Evolutionary conservation across 2,329 filamentous ascomycete species (phyloP).

Genomic region (Aspergillus persii): DNA sequence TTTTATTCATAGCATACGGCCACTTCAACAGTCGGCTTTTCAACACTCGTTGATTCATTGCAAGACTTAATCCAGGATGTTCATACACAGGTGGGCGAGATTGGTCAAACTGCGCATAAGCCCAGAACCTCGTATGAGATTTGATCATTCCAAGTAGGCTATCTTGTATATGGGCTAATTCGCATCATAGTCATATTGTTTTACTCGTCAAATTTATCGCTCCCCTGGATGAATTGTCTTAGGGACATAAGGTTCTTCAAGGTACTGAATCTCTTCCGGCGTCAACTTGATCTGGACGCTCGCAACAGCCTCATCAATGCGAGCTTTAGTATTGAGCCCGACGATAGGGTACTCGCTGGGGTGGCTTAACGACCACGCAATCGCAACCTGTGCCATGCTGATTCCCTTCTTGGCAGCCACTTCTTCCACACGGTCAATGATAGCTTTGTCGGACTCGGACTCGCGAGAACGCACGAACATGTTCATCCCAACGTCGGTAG

Average conservation of each 20-base stretch:
- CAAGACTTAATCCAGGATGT: too few relatives aligned
- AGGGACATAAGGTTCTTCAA: neutral
- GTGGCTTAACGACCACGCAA: conserved; percentile 21
- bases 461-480: neutral
- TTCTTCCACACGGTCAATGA: conserved; percentile 16
- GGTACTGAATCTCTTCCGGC: neutral
- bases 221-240: neutral
- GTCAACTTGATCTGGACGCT: neutral
- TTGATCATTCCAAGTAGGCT: too few relatives aligned
- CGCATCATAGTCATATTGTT: too few relatives aligned
- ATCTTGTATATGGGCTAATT: too few relatives aligned
- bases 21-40: too few relatives aligned
- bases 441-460: neutral
- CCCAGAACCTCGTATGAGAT: too few relatives aligned
- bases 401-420: conserved; percentile 15
- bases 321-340: conserved; percentile 22
- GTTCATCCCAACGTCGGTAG: neutral
- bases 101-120: too few relatives aligned
- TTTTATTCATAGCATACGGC: too few relatives aligned
- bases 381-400: conserved; percentile 23
- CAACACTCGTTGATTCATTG: too few relatives aligned
- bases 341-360: conserved; percentile 24
- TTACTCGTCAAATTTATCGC: too few relatives aligned
- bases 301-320: conserved; percentile 13
- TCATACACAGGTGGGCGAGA: too few relatives aligned